Evolutionary conservation across 2,329 filamentous ascomycete genomes (phyloP).

Genomic region (Aspergillus spinulosporus): DNA sequence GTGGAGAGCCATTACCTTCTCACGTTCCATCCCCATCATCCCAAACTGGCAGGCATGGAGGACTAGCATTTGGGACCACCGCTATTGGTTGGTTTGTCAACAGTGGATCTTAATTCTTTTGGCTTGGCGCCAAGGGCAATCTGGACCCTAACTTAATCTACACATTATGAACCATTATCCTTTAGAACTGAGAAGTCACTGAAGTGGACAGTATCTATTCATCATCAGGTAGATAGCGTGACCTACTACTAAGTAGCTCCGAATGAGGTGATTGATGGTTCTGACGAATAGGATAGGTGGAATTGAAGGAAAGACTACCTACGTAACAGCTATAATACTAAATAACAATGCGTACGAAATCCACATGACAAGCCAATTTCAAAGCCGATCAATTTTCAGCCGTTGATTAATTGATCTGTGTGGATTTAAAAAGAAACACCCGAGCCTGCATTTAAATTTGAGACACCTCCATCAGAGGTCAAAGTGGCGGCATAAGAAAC

Average conservation of each 20-base stretch:
- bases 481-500: slow-evolving; percentile 2
- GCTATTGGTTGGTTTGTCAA: background rate
- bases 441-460: background rate
- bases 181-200: too few species aligned
- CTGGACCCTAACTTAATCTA: background rate
- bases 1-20: too few species aligned
- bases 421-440: background rate
- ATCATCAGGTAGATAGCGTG: too few species aligned
- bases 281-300: background rate
- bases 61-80: too few species aligned
- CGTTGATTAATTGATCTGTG: background rate
- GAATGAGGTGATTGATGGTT: background rate
- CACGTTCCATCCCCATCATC: too few species aligned
- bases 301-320: background rate
- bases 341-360: background rate
- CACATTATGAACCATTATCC: too few species aligned
- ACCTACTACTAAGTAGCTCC: too few species aligned
- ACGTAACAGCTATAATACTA: background rate
- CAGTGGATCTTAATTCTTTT: background rate
- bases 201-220: too few species aligned
- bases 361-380: background rate
- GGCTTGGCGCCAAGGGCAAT: background rate
- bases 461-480: background rate
- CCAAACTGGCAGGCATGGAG: too few species aligned
- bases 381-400: background rate